Evolutionary conservation across 2,329 filamentous ascomycete species (phyloP), one percentile per base, ranked within the genome.

Genomic region (Fusarium lateritium): DNA sequence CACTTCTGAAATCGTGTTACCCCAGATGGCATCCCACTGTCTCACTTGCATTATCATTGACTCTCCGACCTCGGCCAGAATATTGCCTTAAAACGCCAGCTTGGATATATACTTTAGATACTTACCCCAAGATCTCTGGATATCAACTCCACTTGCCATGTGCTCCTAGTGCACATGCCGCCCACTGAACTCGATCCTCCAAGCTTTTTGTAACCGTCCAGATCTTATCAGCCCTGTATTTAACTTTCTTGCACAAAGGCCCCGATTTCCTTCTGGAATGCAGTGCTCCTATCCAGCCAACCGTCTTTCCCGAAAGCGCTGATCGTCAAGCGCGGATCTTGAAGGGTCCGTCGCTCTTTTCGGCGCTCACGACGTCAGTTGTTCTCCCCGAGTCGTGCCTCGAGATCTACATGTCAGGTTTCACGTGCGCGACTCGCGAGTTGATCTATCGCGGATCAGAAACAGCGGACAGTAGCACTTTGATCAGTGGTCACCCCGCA

Each of bases 61-160:
- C 43, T 31, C 43, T 49, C 63, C 51, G 62, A 67, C 42, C 50
- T 67, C 65, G 58, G 58, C 58, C 52, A 45, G n/a, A 33, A 24
- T 21, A 19, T 24, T 19, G 39, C n/a, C 40, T 42, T 21, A 28
- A 43, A 46, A 39, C 36, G 42, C 19, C 46, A 50, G 9, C 49
- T 38, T n/a, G 34, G n/a, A 34, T 47, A 40, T 39, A 22, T 13
- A 14, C 13, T 36, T 19, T 38, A 19, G 19, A 19, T 19, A 49
- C 40, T 31, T 55, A 45, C 38, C 52, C 66, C 44, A 42, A 34
- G 42, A 64, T 22, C 50, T 54, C 14, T 17, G 11, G 52, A 34
- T 28, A 54, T 61, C 40, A 54, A 63, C 53, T 64, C 62, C 67
- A 68, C 67, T 44, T 46, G 67, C 67, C 67, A 70, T 70, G 67